phyloP scores from a whole-genome alignment of 1,139 yeast species.

The Lodderomyces margitis region DNA sequence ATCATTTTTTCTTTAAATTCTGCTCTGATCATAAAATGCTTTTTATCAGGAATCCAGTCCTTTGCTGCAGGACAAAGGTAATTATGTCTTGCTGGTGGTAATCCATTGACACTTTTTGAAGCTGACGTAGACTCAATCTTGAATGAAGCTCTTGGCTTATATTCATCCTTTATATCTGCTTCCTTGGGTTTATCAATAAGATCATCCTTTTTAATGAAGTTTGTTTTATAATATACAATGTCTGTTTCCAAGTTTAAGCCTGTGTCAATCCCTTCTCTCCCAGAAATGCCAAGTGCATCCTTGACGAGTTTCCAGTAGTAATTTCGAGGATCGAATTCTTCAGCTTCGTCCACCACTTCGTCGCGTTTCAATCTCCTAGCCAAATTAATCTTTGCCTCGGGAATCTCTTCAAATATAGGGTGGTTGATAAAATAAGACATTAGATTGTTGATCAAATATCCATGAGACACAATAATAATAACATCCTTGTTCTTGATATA shows the following conservation, averaged over 20 bases:
- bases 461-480: slow-evolving; percentile 42
- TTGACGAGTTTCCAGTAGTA: slow-evolving; percentile 34
- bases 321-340: slow-evolving; percentile 16
- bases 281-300: slow-evolving; percentile 35
- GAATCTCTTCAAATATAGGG: slow-evolving; percentile 48
- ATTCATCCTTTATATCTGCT: slow-evolving; percentile 8
- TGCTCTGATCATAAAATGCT: slow-evolving; percentile 29
- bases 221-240: slow-evolving; percentile 46
- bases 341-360: background rate
- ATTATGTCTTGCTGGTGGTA: slow-evolving; percentile 8
- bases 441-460: slow-evolving; percentile 43
- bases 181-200: slow-evolving; percentile 17
- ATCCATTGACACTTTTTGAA: slow-evolving; percentile 9
- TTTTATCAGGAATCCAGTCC: slow-evolving; percentile 36
- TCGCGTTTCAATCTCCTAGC: slow-evolving; percentile 25
- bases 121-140: slow-evolving; percentile 19
- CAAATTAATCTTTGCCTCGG: slow-evolving; percentile 39
- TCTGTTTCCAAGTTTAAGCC: slow-evolving; percentile 42
- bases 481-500: slow-evolving; percentile 36
- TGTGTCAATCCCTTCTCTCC: slow-evolving; percentile 28
- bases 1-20: slow-evolving; percentile 40
- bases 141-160: slow-evolving; percentile 31
- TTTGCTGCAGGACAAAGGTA: slow-evolving; percentile 39
- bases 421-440: slow-evolving; percentile 43
- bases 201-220: slow-evolving; percentile 42